Base-by-base conservation (phyloP, 2,329 filamentous ascomycete species). In the Calonectria ilicicola region DNA sequence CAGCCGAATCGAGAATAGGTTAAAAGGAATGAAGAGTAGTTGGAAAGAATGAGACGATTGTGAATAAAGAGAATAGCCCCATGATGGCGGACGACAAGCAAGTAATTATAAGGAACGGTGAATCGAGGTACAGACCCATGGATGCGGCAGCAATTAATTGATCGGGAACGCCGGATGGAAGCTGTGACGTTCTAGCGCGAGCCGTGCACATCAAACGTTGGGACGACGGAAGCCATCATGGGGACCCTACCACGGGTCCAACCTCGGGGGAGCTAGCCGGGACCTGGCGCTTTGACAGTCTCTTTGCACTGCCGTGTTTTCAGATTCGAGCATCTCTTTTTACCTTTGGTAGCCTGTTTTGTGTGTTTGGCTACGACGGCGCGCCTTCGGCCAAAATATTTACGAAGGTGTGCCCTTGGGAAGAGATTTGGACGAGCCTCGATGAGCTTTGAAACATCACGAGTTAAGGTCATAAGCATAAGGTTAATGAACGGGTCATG, bases 111-210 rank as follows among this genome's bases (percentile, higher is more conserved):
- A 60, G 53, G 17, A 60, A 60, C 38, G 53, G 44, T 14, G n/a
- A 12, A 23, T 10, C 12, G 35, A 40, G 10, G 53, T 12, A 60
- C 35, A 47, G 8, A n/a, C 53, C 38, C 21, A 17, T 53, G 27
- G 49, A 26, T 26, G 53, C 32, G 26, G 23, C 47, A 42, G 35
- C 32, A 60, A 60, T 60, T 60, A 60, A 60, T 60, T 60, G 32
- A 60, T 17, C 53, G 53, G 53, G 38, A 35, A 38, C 53, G 53
- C 53, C 53, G 53, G 32, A 60, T 21, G 53, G n/a, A 40, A 38
- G 53, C 53, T 60, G 53, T 60, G 53, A 60, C 53, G n/a, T 60
- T 60, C 38, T 60, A 60, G 53, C 38, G 35, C 21, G 32, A 60
- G 44, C 44, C 53, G 53, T 60, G 44, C 44, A 35, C 32, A 47